Conservation (phyloP, 129 eudicot genomes). For the Silybum marianum region DNA sequence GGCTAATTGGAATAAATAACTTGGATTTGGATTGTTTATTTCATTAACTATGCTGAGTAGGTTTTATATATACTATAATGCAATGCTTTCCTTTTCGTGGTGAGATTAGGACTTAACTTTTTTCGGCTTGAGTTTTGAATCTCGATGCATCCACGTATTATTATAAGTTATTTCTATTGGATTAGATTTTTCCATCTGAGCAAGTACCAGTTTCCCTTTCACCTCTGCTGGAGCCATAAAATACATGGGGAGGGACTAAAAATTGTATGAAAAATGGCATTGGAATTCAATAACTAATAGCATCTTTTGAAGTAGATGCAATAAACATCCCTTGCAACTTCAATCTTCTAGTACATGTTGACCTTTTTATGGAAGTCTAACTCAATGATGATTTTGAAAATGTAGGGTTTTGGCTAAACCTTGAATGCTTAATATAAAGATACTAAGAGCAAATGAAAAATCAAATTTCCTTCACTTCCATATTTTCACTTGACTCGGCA, state of each 20-base stretch:
- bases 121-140: not conserved
- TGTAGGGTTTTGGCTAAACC: not conserved
- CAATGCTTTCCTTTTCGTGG: not conserved
- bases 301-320: not conserved
- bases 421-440: not conserved
- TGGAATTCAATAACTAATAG: not conserved
- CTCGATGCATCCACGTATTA: not conserved
- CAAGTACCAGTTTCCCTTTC: not conserved
- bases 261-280: not conserved
- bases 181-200: slow-evolving; percentile 1
- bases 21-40: not conserved
- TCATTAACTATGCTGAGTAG: not conserved
- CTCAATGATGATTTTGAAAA: not conserved
- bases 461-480: not conserved
- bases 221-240: not conserved
- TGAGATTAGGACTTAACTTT: not conserved
- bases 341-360: not conserved
- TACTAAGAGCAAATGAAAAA: not conserved
- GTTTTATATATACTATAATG: not conserved
- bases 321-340: not conserved
- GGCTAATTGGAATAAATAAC: not conserved
- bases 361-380: not conserved
- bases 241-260: not conserved
- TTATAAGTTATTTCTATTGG: not conserved
- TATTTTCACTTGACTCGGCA: not conserved